Conservation (phyloP, 768 basidiomycete genomes). For the Mycena floridula region DNA sequence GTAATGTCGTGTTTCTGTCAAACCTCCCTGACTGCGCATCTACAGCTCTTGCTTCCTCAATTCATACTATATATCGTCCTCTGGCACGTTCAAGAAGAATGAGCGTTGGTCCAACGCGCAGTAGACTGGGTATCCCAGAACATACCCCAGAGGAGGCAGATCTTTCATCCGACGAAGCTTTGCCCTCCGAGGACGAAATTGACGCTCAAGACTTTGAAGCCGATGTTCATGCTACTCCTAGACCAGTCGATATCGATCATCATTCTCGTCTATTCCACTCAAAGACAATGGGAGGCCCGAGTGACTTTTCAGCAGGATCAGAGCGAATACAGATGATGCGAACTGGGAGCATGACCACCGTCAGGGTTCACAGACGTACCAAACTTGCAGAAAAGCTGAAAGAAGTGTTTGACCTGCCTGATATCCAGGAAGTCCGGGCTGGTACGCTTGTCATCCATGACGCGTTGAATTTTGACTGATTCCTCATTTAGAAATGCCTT, state of each 20-base stretch:
- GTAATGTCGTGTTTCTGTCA: slow-evolving; percentile 13
- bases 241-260: slow-evolving; percentile 19
- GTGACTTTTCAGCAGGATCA: not conserved
- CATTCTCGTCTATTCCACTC: slow-evolving; percentile 3
- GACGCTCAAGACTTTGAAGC: slow-evolving; percentile 52
- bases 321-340: slow-evolving; percentile 22
- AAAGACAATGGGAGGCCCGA: slow-evolving; percentile 19
- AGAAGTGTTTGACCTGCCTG: slow-evolving; percentile 80
- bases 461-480: slow-evolving; percentile 5
- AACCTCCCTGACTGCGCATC: not conserved
- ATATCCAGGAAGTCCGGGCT: slow-evolving; percentile 79
- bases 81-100: slow-evolving; percentile 57
- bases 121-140: slow-evolving; percentile 13
- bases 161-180: slow-evolving; percentile 20
- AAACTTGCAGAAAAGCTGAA: slow-evolving; percentile 83
- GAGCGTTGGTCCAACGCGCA: slow-evolving; percentile 13
- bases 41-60: slow-evolving; percentile 68
- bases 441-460: slow-evolving; percentile 36
- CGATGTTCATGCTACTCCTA: slow-evolving; percentile 32
- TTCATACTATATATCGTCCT: slow-evolving; percentile 83
- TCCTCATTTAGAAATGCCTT: slow-evolving; percentile 71
- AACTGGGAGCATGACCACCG: slow-evolving; percentile 66
- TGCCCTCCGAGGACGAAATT: slow-evolving; percentile 43
- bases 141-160: not conserved
- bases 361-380: slow-evolving; percentile 59